Conservation (phyloP, 1,284 basidiomycete species). For the Ganoderma sinense region DNA sequence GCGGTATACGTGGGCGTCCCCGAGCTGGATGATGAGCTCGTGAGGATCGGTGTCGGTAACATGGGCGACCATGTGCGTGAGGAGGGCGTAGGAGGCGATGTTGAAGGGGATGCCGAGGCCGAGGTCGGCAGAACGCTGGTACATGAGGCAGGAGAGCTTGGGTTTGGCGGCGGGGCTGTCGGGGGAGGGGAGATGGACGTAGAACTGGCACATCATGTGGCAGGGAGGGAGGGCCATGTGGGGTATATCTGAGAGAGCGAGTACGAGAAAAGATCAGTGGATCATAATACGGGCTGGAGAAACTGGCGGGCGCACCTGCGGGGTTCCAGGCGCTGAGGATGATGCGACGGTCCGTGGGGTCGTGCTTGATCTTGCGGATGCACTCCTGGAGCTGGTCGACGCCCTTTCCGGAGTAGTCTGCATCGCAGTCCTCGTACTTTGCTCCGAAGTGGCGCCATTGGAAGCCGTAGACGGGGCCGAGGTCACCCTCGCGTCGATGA, state of each 20-base stretch:
- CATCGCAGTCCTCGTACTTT: conserved; percentile 83
- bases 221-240: conserved; percentile 98
- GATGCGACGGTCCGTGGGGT: conserved; percentile 96
- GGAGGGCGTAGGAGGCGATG: conserved; percentile 96
- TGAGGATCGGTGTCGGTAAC: conserved; percentile 89
- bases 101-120: conserved; percentile 99
- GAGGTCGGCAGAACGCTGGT: conserved; percentile 96
- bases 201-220: conserved; percentile 99
- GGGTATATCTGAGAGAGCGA: conserved; percentile 71
- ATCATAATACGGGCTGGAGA: neutral
- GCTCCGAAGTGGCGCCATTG: conserved; percentile 99
- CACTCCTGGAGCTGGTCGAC: conserved; percentile 94
- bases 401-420: conserved; percentile 87
- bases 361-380: conserved; percentile 90
- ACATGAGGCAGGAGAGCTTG: conserved; percentile 94
- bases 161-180: conserved; percentile 61
- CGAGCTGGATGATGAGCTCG: conserved; percentile 93
- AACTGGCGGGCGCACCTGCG: conserved; percentile 66
- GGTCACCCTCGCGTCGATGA: conserved; percentile 89
- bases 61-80: conserved; percentile 96
- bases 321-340: conserved; percentile 98
- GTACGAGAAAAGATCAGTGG: neutral
- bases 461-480: conserved; percentile 98
- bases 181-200: conserved; percentile 83
- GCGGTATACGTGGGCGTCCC: conserved; percentile 95